A percentile compares a stretch with the other conserved stretches of the same genome.
Evolutionary conservation across 129 eudicot species (phyloP).

Genomic region (Saposhnikovia divaricata): DNA sequence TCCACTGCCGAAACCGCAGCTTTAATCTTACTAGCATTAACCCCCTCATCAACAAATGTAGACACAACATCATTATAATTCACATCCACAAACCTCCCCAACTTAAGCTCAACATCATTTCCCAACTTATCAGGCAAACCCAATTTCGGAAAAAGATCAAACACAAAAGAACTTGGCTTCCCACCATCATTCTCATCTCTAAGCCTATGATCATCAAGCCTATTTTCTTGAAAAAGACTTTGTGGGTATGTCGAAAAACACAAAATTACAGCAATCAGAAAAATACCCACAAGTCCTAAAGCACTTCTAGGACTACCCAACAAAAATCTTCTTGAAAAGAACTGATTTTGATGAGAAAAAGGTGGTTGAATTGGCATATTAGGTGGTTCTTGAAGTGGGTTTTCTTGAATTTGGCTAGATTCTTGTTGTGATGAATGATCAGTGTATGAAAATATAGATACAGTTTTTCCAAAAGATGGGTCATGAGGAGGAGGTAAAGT

Average conservation of each 20-base stretch:
- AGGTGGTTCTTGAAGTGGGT: constrained; percentile 1
- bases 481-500: constrained; percentile 59
- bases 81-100: constrained; percentile 45
- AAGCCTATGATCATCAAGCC: constrained; percentile 6
- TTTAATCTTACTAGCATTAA: constrained; percentile 17
- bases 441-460: constrained; percentile 48
- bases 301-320: constrained; percentile 18
- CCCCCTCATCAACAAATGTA: constrained; percentile 33
- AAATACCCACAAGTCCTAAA: constrained; percentile 29
- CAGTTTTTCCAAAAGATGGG: constrained; percentile 72
- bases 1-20: constrained; percentile 18
- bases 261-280: constrained; percentile 31
- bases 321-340: constrained; percentile 14
- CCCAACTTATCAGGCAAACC: constrained; percentile 16
- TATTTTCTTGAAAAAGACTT: constrained; percentile 17
- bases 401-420: constrained; percentile 10
- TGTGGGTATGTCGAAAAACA: constrained; percentile 27
- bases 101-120: constrained; percentile 53
- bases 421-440: constrained; percentile 16
- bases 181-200: constrained; percentile 25
- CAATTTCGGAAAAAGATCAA: constrained; percentile 48
- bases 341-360: constrained; percentile 1
- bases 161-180: constrained; percentile 37
- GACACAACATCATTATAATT: constrained; percentile 24
- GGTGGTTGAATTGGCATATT: constrained; percentile 22